Evolutionary conservation across 768 basidiomycete species (phyloP), one percentile per base, ranked within the genome.

Genomic region (Amanita thiersii): DNA sequence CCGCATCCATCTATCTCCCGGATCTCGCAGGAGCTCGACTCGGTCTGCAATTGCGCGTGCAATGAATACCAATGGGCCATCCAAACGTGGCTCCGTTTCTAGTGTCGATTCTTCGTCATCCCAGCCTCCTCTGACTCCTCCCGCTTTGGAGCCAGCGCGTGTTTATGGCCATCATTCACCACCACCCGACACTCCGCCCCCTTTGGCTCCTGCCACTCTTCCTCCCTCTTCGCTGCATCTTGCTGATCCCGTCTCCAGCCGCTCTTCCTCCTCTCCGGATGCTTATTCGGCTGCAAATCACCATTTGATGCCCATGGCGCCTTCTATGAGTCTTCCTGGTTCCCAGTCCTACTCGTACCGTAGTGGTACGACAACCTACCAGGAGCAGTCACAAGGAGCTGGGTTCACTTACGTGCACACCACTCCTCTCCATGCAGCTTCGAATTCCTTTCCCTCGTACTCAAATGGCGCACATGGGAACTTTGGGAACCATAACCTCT

Each of bases 1-100:
- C 53, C 80, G 84, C 14, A 86, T 87, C 48, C 85, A 87, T 54
- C 67, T 87, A 15, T 86, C 85, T 1, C 86, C 86, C 0, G 82
- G 86, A 37, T 87, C 85, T 0, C 73, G 85, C 21, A 64, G 85
- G 36, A 77, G 69, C 53, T 78, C 82, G 0, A 73, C 77, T 1
- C 71, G 81, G 29, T 72, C 75, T n/a, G 72, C 75, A 8, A 70
- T 73, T 38, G 66, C 69, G 24, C 71, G 73, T 39, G 59, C 59
- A 11, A 56, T 60, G 50, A 58, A 52, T 32, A 46, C 44, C 29
- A 47, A 47, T 24, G 37, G 19, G 1, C 63, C 56, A 43, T 46
- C 52, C 47, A 54, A 63, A 54, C 59, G 62, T 47, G 39, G 54
- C 28, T 46, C 60, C 32, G 37, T 61, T 33, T 33, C 58, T 48